Evolutionary conservation across 2,329 filamentous ascomycete species (phyloP), one percentile per base, ranked within the genome.

Genomic region (Trichoderma arundinaceum): DNA sequence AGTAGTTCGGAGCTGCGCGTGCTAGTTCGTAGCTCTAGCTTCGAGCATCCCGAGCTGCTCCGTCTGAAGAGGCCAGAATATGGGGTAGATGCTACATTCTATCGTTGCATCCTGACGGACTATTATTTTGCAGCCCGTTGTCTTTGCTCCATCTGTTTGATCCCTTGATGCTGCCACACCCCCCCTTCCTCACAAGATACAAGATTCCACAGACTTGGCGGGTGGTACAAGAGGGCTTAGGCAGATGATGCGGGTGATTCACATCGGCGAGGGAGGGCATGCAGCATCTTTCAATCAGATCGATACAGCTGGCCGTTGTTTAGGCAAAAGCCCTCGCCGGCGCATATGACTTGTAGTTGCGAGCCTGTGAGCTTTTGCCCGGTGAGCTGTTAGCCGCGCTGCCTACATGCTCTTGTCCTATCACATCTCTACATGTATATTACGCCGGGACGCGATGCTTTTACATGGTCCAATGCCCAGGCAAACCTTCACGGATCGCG

Each of bases 241-340:
- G 60, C 60, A 63, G 60, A 63, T 63, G 60, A 63, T 54, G 49
- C 49, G 60, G 32, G 60, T 54, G 49, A 41, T 39, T 46, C 39
- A 41, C 60, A n/a, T 44, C 48, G 41, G 56, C n/a, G 56, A 59
- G n/a, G n/a, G 32, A 33, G 2, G 17, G n/a, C 17, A 28, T 22
- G 35, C n/a, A 22, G 3, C 12, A 17, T 54, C 39, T 44, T 38
- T 63, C 60, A 46, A 63, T 54, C 49, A 63, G 60, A 54, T 17
- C 10, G 22, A 54, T 53, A 53, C 60, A 63, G 60, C 60, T 63
- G 60, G 57, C 46, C 41, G 38, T 61, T 15, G 48, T 52, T 63
- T 54, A 63, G 60, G 60, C 60, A 63, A 53, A 62, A 60, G 56
- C 56, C 43, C 13, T 13, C 13, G 9, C 28, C 22, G 15, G 35